Evolutionary conservation across 2,329 filamentous ascomycete species (phyloP), one percentile per base, ranked within the genome.

Genomic region (Neofusicoccum parvum): DNA sequence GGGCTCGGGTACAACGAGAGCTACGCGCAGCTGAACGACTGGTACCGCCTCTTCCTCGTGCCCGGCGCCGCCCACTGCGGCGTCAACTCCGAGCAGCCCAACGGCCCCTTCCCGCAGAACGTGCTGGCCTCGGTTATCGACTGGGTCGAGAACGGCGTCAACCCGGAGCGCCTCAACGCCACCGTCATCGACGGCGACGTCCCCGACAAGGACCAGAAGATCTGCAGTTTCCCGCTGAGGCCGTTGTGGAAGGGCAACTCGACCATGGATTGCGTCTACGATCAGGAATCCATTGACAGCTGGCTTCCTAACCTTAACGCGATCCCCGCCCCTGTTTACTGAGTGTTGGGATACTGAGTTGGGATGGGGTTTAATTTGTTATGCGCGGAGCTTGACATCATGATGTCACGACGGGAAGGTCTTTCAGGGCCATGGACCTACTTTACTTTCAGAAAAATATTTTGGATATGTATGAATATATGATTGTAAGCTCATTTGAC

Each of bases 11-110:
- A 77, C 65, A 74, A 79, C 5, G 76, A 79, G 9, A 76, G 76
- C 10, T 72, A 78, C 11, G 69, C 75, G 5, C 78, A 80, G 1
- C 74, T 87, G 6, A 72, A 79, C 36, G 81, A 83, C 15, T 88
- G 82, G 78, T 88, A 86, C 73, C 80, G 81, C 62, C 76, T 87
- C 43, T 87, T 82, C 73, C 78, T 86, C 0, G 70, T 87, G 23
- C 84, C 85, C 0, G 84, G 84, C 36, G 85, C 81, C 0, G 83
- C 76, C 0, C 85, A 86, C 75, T 87, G 85, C 68, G 68, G 32
- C n/a, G 17, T 36, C 43, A 65, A 51, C 50, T 27, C 20, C 27
- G 15, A 14, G 2, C 62, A 65, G 34, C 62, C 62, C 3, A 62
- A 62, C 49, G 80, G 80, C 0, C 76, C 75, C 2, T 81, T 77